Evolutionary conservation across 192 early-diverging fungal species (phyloP), one percentile per base, ranked within the genome.

Genomic region (Coemansia guatemalensis): DNA sequence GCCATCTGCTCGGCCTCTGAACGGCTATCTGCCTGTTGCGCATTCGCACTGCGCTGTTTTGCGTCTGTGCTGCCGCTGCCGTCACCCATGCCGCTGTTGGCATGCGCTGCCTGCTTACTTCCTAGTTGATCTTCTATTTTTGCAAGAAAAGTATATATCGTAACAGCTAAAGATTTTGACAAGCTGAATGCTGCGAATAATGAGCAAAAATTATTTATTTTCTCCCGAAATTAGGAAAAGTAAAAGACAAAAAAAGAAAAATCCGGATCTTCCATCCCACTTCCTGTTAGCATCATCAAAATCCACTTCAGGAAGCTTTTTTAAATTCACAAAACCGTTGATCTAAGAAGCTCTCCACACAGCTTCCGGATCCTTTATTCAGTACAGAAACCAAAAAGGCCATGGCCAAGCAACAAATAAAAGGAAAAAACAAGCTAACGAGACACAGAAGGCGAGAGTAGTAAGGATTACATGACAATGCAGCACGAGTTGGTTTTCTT

Each of bases 401-500:
- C 6, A 30, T 4, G 29, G 11, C 35, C 35, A 39, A 29, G 41
- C 25, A 60, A 60, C 12, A 47, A n/a, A n/a, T n/a, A 30, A 52
- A 49, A 32, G 54, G 23, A 4, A 35, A 20, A 47, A 24, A 35
- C 21, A 56, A 48, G 56, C n/a, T 9, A 52, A 62, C 7, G 33
- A 30, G 20, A 51, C 1, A n/a, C n/a, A n/a, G n/a, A n/a, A n/a
- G n/a, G n/a, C n/a, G n/a, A n/a, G 20, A 14, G 26, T 14, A 14
- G 27, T n/a, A 53, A 47, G 44, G 18, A 17, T 57, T 73, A 82
- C 79, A 82, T 82, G 48, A 82, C 59, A 4, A 68, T 62, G 54
- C 79, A 82, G 56, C 79, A 82, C 56, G 65, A 62, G 64, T 83
- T 83, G 26, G 86, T 88, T 82, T 91, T 90, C 81, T 95, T 95